Base-by-base conservation (phyloP, 2,329 filamentous ascomycete genomes). In the Harringtonia aguacate region DNA sequence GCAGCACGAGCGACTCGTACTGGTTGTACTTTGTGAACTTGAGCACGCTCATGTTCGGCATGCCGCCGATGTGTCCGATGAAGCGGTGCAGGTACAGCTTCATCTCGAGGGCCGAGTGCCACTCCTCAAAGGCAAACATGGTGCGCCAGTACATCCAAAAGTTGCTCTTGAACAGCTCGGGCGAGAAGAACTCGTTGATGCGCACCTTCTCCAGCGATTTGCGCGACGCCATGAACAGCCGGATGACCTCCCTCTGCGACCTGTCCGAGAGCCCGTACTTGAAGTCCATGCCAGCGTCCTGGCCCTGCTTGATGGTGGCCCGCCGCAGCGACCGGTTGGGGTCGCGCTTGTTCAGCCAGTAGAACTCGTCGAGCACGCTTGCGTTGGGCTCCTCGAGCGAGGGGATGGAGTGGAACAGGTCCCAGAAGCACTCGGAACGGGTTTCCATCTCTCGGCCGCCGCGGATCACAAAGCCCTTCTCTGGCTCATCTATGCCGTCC, bases 141-240 rank as follows among this genome's bases (percentile, higher is more conserved):
- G 57, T 62, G 27, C 53, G 56, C 56, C 58, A 61, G 52, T 59
- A 57, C 40, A 57, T 56, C 61, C 61, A 62, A 42, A 63, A 63
- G 40, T 61, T 60, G 24, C 56, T 60, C 41, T 55, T 37, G 47
- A 62, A 63, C 44, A 63, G 62, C 18, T 53, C 54, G 9, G 47
- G 46, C 18, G 47, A 44, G 31, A 58, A 52, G 39, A 56, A 44
- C 30, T 59, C 56, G 41, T 57, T 53, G 36, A 60, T 59, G 21
- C 51, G 54, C 44, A 57, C 59, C 17, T 50, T 51, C 37, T 56
- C 55, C 12, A 56, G 41, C 44, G 52, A 48, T 24, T 52, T 48
- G 49, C 54, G 46, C 41, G 54, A 35, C 41, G 50, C 9, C 50
- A 64, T 56, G 12, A 65, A 55, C 8, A 58, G 48, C 6, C 53